Evolutionary conservation across 2,329 filamentous ascomycete genomes (phyloP).

Genomic region (Mariannaea elegans): DNA sequence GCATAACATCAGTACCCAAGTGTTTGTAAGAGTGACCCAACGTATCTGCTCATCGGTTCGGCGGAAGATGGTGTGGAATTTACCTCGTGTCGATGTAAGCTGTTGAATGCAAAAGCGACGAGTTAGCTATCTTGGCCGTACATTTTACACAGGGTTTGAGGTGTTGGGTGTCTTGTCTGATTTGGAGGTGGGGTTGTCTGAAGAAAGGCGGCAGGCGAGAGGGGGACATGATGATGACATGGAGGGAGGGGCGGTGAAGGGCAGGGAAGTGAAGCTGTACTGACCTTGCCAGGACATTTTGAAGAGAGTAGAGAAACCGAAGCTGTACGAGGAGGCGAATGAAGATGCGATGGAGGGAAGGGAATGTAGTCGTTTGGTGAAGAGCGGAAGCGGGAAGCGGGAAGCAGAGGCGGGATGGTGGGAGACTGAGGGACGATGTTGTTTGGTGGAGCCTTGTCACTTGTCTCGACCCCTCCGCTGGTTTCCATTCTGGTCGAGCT

Average conservation of each 20-base stretch:
- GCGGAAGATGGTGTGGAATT: constrained; percentile 21
- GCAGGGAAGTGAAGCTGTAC: constrained; percentile 31
- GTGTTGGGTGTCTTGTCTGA: constrained; percentile 4
- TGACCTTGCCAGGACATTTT: constrained; percentile 82
- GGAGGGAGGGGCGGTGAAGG: constrained; percentile 26
- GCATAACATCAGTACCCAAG: constrained; percentile 36
- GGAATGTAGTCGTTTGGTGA: constrained; percentile 2
- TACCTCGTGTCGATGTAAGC: constrained; percentile 64
- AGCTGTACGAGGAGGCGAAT: constrained; percentile 5
- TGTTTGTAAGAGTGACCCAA: neutral
- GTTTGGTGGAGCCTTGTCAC: constrained; percentile 29
- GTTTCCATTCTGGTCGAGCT: neutral
- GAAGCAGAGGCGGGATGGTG: constrained; percentile 18
- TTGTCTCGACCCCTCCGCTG: constrained; percentile 20
- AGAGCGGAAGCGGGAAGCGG: constrained; percentile 17
- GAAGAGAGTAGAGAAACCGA: constrained; percentile 27
- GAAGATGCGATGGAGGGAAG: constrained; percentile 2
- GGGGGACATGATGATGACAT: constrained; percentile 16
- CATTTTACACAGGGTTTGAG: constrained; percentile 11
- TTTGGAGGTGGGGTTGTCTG: constrained; percentile 38
- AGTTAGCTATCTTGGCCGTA: constrained; percentile 22
- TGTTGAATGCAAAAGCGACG: constrained; percentile 36
- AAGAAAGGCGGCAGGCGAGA: constrained; percentile 32
- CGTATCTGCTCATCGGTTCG: neutral
- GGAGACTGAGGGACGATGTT: constrained; percentile 22